Evolutionary conservation across 805 yeast genomes (phyloP).

Genomic region (Clavispora phyllophila): DNA sequence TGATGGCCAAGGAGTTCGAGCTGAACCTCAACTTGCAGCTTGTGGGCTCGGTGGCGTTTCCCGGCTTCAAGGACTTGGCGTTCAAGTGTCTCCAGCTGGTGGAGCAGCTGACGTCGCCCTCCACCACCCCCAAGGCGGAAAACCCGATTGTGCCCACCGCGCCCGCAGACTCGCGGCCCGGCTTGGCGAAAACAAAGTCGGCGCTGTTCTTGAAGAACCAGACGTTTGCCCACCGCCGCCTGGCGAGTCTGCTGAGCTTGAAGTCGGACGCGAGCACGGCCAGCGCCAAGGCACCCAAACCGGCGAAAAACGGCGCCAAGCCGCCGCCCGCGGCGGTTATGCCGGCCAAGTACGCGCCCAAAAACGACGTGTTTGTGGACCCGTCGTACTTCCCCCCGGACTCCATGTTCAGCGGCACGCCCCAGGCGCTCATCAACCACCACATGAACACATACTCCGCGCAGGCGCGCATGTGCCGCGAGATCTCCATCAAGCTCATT

Average conservation of each 20-base stretch:
- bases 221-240: constrained; percentile 16
- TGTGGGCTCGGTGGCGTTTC: constrained; percentile 34
- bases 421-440: constrained; percentile 30
- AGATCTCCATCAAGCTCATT: constrained; percentile 27
- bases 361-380: constrained; percentile 18
- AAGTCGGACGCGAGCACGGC: constrained; percentile 4
- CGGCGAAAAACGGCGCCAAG: background rate
- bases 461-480: constrained; percentile 27
- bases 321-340: constrained; percentile 3
- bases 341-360: constrained; percentile 15
- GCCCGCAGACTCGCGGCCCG: constrained; percentile 17
- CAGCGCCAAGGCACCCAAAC: constrained; percentile 1
- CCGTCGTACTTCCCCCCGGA: constrained; percentile 21
- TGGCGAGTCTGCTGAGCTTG: constrained; percentile 10
- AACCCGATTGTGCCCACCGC: constrained; percentile 4
- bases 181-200: constrained; percentile 21
- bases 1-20: constrained; percentile 42
- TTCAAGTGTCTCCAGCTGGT: constrained; percentile 3
- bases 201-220: constrained; percentile 20
- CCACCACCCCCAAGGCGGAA: constrained; percentile 12
- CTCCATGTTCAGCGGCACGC: constrained; percentile 23
- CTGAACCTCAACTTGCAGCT: constrained; percentile 34
- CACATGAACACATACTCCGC: constrained; percentile 26
- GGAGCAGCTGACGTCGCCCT: constrained; percentile 11
- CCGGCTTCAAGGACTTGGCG: constrained; percentile 42